Evolutionary conservation across 768 basidiomycete species (phyloP), one percentile per base, ranked within the genome.

Genomic region (Calocybe indica): DNA sequence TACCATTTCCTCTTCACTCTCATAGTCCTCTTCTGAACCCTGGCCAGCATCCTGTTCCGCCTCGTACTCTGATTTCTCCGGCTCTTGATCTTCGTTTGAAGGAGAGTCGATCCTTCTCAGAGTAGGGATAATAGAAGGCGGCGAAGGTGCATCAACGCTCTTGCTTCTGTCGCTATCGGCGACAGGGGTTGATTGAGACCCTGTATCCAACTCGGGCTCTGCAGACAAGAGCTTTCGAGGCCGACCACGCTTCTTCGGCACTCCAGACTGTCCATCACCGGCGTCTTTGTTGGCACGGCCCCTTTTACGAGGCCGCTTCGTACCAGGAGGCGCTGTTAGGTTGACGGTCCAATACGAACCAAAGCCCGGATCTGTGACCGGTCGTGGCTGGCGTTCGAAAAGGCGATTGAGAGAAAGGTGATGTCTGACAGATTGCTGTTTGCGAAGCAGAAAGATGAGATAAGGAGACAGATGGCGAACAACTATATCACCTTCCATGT

Each of bases 331-430:
- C n/a, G 88, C 88, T 41, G 78, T 63, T 14, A 90, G 72, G 63
- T 90, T 90, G n/a, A 91, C 88, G 33, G 88, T 89, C 88, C 88
- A 91, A 59, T 91, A 90, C 8, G 88, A 90, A 14, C 88, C 88
- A 61, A 89, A 88, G 11, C 88, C 88, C 9, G 88, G 88, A 61
- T 90, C 88, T 30, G 87, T 87, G 7, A 85, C 84, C 6, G 88
- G 88, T 43, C 88, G 77, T 13, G 85, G 83, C 55, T 88, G 85
- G 43, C 87, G 77, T 62, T 91, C 88, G 57, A 91, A 91, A 5
- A 91, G 66, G 33, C 86, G 79, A 64, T 90, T 90, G 43, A 90
- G 67, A 8, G 88, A 90, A 34, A 91, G 72, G 64, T 90, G 88
- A 52, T 91, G 88, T 48, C 88, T 78, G 48, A 91, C 88, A 37